A percentile compares a stretch with the other conserved stretches of the same genome.
Conservation (phyloP, 495 filamentous ascomycete species). For the Hypomontagnella monticulosa region DNA sequence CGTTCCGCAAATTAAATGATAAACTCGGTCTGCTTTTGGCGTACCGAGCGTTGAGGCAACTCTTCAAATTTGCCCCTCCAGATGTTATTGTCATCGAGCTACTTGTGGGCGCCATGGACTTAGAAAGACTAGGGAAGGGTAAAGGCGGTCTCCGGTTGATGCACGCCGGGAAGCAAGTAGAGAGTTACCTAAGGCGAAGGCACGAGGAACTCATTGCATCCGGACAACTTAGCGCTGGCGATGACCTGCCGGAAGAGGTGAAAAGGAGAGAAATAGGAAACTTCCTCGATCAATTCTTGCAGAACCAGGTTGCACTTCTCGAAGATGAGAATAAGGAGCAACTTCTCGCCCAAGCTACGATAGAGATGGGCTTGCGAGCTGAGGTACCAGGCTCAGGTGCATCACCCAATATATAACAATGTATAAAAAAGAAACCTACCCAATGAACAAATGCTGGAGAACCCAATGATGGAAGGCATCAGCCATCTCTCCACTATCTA, state of each 20-base stretch:
- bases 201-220: constrained; percentile 30
- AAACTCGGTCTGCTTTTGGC: constrained; percentile 68
- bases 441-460: neutral
- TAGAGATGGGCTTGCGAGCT: constrained; percentile 64
- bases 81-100: constrained; percentile 55
- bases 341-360: constrained; percentile 55
- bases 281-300: constrained; percentile 37
- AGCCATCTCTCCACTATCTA: neutral
- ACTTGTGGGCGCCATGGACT: constrained; percentile 47
- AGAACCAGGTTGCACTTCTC: constrained; percentile 43
- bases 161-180: constrained; percentile 45
- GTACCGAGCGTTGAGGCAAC: constrained; percentile 61
- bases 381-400: constrained; percentile 2
- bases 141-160: constrained; percentile 47
- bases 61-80: constrained; percentile 62
- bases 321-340: constrained; percentile 50
- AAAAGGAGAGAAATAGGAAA: constrained; percentile 39
- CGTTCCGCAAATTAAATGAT: constrained; percentile 56
- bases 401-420: neutral
- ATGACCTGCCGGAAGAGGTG: constrained; percentile 27
- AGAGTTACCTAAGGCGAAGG: constrained; percentile 36
- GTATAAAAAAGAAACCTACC: neutral
- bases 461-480: neutral
- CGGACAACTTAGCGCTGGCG: constrained; percentile 18
- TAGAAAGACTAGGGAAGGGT: constrained; percentile 47